phyloP scores from a whole-genome alignment of 768 basidiomycete species.

The Kwoniella pini region DNA sequence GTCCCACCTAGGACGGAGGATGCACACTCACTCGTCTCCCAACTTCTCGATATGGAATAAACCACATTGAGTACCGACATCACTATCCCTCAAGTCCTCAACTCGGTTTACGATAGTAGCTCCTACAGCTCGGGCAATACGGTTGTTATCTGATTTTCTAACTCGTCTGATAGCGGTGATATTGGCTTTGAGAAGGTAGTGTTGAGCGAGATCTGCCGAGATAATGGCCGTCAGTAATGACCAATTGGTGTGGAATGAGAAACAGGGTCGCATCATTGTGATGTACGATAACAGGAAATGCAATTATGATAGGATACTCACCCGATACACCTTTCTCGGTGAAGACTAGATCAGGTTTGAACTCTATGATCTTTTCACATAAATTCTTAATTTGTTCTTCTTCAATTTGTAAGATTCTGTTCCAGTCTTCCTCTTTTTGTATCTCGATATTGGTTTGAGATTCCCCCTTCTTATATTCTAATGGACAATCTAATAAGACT shows the following conservation, averaged over 20 bases:
- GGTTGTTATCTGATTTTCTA: slow-evolving; percentile 98
- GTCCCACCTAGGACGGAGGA: too few relatives aligned
- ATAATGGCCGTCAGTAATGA: neutral
- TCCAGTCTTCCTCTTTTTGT: slow-evolving; percentile 89
- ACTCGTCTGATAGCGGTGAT: slow-evolving; percentile 95
- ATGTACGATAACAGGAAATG: too few relatives aligned
- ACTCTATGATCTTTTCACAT: slow-evolving; percentile 81
- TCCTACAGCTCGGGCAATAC: slow-evolving; percentile 90
- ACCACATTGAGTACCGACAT: slow-evolving; percentile 90
- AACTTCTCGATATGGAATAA: slow-evolving; percentile 97
- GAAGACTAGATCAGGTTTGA: slow-evolving; percentile 91
- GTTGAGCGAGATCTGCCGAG: slow-evolving; percentile 82
- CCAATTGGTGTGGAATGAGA: too few relatives aligned
- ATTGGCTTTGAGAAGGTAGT: slow-evolving; percentile 80
- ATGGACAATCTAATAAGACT: slow-evolving; percentile 84
- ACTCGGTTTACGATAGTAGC: slow-evolving; percentile 96
- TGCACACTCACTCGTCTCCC: slow-evolving; percentile 79
- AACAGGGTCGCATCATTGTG: too few relatives aligned
- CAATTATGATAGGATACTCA: slow-evolving; percentile 55
- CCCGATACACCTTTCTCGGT: slow-evolving; percentile 98
- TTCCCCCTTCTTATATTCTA: slow-evolving; percentile 99
- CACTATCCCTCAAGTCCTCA: slow-evolving; percentile 88
- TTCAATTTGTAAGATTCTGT: slow-evolving; percentile 86
- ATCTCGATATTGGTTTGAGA: slow-evolving; percentile 98
- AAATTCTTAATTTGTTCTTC: slow-evolving; percentile 92